Evolutionary conservation across 2,329 filamentous ascomycete species (phyloP), one percentile per base, ranked within the genome.

Genomic region (Fusarium sp.): DNA sequence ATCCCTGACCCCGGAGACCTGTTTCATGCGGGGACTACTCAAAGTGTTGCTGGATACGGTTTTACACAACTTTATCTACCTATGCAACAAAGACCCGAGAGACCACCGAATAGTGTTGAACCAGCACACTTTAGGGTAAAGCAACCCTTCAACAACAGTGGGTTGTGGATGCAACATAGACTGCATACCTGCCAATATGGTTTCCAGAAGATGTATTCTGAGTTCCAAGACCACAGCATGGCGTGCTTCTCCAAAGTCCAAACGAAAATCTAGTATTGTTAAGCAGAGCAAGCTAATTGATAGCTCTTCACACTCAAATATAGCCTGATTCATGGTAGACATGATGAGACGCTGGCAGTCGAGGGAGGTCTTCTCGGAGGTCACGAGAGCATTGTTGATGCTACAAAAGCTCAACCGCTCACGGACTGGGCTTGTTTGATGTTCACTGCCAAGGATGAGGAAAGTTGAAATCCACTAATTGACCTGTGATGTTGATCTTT

Each of bases 1-100:
- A 69, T 51, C 60, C 69, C 60, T 55, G 69, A 58, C 56, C 69
- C 68, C 20, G 32, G 46, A 53, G 56, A 57, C 52, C 44, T 65
- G 69, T 71, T 71, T 71, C 68, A 69, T 63, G 65, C 69, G 57
- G 65, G 60, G 64, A 49, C 49, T 58, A 41, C 45, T 60, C 64
- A 56, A 24, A 68, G 48, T 51, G 48, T 58, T 38, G 47, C 58
- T 55, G 9, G 49, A 27, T 20, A 38, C 48, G 22, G 25, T 38
- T 22, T 25, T 51, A 25, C 34, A n/a, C 30, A 30, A 18, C 48
- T 38, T 18, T 51, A 22, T 25, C 48, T 51, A 38, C 48, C 13
- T n/a, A 52, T 27, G 32, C 18, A 52, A 41, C 24, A 52, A 52
- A 52, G 24, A 52, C n/a, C 49, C 49, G 49, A 41, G 32, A 52